Percentiles rank a stretch among this genome's conserved stretches.
These are phyloP conservation scores for Terfezia boudieri DNA, from an alignment of 495 filamentous ascomycete species.

Conservation along the genomic window DNA sequence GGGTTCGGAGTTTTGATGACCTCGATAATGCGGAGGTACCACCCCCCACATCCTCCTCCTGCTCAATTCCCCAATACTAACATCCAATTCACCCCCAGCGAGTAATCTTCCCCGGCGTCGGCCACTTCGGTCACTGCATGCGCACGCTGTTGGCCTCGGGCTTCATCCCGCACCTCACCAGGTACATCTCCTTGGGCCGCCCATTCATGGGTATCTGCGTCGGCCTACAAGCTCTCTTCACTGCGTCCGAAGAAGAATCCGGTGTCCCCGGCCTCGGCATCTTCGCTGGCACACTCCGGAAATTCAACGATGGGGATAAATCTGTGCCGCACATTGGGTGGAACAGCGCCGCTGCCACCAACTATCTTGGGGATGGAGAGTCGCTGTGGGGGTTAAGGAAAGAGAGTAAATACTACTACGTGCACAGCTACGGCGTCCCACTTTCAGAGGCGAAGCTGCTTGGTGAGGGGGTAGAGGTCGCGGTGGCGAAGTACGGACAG, in stretches of 20 bases:
- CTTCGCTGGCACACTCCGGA: conserved; percentile 44
- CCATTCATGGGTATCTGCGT: conserved; percentile 98
- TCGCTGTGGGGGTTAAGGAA: conserved; percentile 49
- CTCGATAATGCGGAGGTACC: conserved; percentile 62
- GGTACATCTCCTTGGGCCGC: conserved; percentile 66
- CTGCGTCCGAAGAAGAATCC: conserved; percentile 56
- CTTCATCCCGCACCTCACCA: conserved; percentile 54
- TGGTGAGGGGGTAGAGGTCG: conserved; percentile 63
- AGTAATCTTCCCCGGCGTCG: conserved; percentile 82
- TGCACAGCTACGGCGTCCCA: conserved; percentile 77
- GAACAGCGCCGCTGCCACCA: conserved; percentile 51
- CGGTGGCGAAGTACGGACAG: conserved; percentile 64
- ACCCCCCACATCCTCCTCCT: background rate
- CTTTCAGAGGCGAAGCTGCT: conserved; percentile 39
- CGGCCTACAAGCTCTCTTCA: conserved; percentile 74
- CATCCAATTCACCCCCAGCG: conserved; percentile 18
- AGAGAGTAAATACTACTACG: conserved; percentile 90
- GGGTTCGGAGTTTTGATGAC: conserved; percentile 68
- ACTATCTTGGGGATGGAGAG: conserved; percentile 18
- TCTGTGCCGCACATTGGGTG: conserved; percentile 95
- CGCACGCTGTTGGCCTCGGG: conserved; percentile 55
- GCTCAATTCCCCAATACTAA: conserved; percentile 25
- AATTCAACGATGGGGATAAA: conserved; percentile 57
- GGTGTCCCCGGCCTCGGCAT: conserved; percentile 48
- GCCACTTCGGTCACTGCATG: conserved; percentile 92